phyloP scores from a whole-genome alignment of 164 flowering plant species.

The Protea cynaroides region DNA sequence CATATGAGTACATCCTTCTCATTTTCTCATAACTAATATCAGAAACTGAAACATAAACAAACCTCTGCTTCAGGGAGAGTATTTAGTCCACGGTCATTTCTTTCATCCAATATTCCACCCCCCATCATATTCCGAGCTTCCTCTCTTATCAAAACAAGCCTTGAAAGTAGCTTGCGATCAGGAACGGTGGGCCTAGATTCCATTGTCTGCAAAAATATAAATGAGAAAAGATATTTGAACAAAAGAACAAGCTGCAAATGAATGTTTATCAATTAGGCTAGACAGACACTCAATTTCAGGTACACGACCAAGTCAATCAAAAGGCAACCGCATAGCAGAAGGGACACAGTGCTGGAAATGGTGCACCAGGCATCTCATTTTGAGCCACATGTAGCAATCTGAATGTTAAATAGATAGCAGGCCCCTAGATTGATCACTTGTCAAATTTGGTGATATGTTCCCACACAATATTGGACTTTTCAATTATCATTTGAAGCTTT shows the following conservation, averaged over 20 bases:
- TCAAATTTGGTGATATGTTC: too few relatives aligned
- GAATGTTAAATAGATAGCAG: too few relatives aligned
- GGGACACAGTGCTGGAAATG: too few relatives aligned
- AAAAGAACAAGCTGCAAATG: not conserved
- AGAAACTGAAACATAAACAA: conserved; percentile 4
- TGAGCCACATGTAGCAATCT: too few relatives aligned
- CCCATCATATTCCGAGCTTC: conserved; percentile 99
- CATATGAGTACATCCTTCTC: not conserved
- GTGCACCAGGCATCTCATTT: too few relatives aligned
- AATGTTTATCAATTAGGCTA: not conserved
- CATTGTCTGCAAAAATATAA: conserved; percentile 57
- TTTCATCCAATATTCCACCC: conserved; percentile 93
- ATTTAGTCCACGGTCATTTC: conserved; percentile 85
- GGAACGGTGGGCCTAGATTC: conserved; percentile 75
- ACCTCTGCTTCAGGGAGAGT: conserved; percentile 97
- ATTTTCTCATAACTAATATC: not conserved
- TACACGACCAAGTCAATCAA: too few relatives aligned
- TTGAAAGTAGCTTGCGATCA: conserved; percentile 86
- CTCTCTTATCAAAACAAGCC: conserved; percentile 93
- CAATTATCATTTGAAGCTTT: too few relatives aligned
- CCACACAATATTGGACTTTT: too few relatives aligned
- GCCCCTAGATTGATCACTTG: too few relatives aligned
- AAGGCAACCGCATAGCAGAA: too few relatives aligned
- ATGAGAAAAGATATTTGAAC: not conserved
- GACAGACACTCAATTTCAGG: not conserved